Evolutionary conservation across 2,329 filamentous ascomycete genomes (phyloP), one percentile per base, ranked within the genome.

Genomic region (Ceratocystis cubensis): DNA sequence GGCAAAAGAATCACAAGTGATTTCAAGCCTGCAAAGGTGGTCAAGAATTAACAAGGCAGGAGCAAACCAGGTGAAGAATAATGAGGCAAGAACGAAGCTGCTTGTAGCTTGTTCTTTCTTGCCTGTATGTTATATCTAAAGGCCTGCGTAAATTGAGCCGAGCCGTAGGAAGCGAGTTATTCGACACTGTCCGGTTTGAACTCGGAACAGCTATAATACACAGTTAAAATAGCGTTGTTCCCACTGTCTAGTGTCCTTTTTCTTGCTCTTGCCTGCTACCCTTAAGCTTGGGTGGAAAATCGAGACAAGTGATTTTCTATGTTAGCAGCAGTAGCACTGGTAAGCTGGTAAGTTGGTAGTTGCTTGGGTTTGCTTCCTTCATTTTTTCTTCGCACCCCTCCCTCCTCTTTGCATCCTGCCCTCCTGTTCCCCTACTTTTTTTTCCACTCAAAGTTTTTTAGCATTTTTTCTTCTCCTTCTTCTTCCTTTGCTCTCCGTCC

Each of bases 331-430:
- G 48, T 8, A 53, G 48, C 22, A 25, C 48, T 53, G 48, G 48
- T 15, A 53, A 37, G 53, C 33, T 57, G n/a, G 56, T 59, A n/a
- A 53, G 30, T 59, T 59, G 56, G 28, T 59, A 59, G 15, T 33
- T 59, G 56, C 56, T 59, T 59, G 56, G 56, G 28, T 20, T 59
- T 17, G 56, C 2, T 20, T 59, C 56, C 56, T 59, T 59, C 56
- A 59, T 59, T 37, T 33, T 33, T 33, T 59, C 30, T 20, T 59
- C 28, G 28, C 56, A 59, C 25, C 30, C n/a, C n/a, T 53, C 48
- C 2, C 20, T 30, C 56, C 56, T 37, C 56, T 8, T 7, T 33
- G 7, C 28, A 28, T 59, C 28, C 56, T 59, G 28, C 7, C 17
- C 4, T 28, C 28, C 28, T 59, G 48, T 5, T 28, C 22, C 13